Percentiles rank a stretch among this genome's conserved stretches.
phyloP scores from a whole-genome alignment of 75 land plant species.

The Selaginella tamariscina region DNA sequence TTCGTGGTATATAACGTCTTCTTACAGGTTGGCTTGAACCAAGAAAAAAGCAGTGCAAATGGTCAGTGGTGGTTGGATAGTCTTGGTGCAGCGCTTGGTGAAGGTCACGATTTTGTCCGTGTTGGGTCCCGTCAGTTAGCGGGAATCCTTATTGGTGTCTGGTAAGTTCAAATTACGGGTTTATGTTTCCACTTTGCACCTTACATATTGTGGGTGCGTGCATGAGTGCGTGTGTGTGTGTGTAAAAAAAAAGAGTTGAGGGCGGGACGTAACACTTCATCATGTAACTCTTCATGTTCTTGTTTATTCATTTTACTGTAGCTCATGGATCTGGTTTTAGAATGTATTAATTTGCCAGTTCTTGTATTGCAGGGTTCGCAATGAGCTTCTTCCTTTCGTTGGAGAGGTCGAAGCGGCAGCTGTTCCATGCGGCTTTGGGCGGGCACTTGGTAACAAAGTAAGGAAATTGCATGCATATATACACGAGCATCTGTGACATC shows the following conservation, averaged over 20 bases:
- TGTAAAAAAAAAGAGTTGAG: no score
- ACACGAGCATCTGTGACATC: neutral
- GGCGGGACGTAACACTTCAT: no score
- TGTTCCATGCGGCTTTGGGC: slow-evolving; percentile 91
- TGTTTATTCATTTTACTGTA: no score
- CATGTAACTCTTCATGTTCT: no score
- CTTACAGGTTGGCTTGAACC: slow-evolving; percentile 72
- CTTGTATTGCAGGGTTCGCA: slow-evolving; percentile 47
- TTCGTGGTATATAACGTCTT: neutral
- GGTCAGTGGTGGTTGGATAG: slow-evolving; percentile 93
- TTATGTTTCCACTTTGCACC: no score
- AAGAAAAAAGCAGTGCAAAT: slow-evolving; percentile 49
- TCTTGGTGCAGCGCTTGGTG: slow-evolving; percentile 53
- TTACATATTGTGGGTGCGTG: no score
- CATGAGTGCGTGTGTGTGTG: no score
- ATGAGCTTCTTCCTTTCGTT: slow-evolving; percentile 39
- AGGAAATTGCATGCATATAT: no score
- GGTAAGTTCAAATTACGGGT: slow-evolving; percentile 45
- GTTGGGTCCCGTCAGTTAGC: slow-evolving; percentile 84
- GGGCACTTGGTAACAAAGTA: slow-evolving; percentile 94
- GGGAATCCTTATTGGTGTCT: slow-evolving; percentile 72
- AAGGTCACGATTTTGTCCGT: slow-evolving; percentile 52
- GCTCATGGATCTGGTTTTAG: no score
- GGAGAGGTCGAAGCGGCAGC: slow-evolving; percentile 89
- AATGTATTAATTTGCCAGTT: no score